phyloP scores from a whole-genome alignment of 2,329 filamentous ascomycete species.

The Aschersonia sp. region DNA sequence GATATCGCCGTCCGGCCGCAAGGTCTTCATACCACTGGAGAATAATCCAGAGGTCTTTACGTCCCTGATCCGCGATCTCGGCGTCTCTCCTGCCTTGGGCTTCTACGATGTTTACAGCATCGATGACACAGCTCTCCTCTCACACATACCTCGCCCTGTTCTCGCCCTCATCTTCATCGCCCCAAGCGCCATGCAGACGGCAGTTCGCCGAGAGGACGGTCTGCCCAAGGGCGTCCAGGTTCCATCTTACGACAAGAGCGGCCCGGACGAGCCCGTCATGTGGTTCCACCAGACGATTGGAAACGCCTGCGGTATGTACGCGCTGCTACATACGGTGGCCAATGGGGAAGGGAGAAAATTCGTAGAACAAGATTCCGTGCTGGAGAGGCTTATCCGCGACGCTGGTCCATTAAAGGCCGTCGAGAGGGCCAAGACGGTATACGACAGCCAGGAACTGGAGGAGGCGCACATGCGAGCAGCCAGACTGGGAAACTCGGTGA shows the following conservation, averaged over 20 bases:
- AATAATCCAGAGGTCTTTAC: slow-evolving; percentile 70
- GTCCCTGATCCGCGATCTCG: slow-evolving; percentile 53
- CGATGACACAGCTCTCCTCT: slow-evolving; percentile 61
- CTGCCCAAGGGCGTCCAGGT: slow-evolving; percentile 8
- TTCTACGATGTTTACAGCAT: slow-evolving; percentile 78
- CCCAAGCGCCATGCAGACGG: slow-evolving; percentile 39
- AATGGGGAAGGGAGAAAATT: slow-evolving; percentile 49
- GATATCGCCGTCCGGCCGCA: slow-evolving; percentile 14
- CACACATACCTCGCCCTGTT: slow-evolving; percentile 56
- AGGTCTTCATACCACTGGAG: slow-evolving; percentile 26
- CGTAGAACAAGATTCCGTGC: slow-evolving; percentile 36
- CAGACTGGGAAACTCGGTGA: slow-evolving; percentile 47
- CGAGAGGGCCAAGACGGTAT: slow-evolving; percentile 52
- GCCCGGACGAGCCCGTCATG: slow-evolving; percentile 45
- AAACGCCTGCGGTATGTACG: slow-evolving; percentile 71
- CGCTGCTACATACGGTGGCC: slow-evolving; percentile 55
- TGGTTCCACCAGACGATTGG: slow-evolving; percentile 82
- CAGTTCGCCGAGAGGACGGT: slow-evolving; percentile 16
- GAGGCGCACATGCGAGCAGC: slow-evolving; percentile 59
- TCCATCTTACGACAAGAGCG: slow-evolving; percentile 17
- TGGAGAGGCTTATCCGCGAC: slow-evolving; percentile 43
- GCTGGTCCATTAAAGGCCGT: slow-evolving; percentile 46
- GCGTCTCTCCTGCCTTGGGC: slow-evolving; percentile 48
- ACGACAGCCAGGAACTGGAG: slow-evolving; percentile 56
- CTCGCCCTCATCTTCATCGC: slow-evolving; percentile 70